Evolutionary conservation across 2,329 filamentous ascomycete genomes (phyloP), one percentile per base, ranked within the genome.

Genomic region (Neonectria sp.): DNA sequence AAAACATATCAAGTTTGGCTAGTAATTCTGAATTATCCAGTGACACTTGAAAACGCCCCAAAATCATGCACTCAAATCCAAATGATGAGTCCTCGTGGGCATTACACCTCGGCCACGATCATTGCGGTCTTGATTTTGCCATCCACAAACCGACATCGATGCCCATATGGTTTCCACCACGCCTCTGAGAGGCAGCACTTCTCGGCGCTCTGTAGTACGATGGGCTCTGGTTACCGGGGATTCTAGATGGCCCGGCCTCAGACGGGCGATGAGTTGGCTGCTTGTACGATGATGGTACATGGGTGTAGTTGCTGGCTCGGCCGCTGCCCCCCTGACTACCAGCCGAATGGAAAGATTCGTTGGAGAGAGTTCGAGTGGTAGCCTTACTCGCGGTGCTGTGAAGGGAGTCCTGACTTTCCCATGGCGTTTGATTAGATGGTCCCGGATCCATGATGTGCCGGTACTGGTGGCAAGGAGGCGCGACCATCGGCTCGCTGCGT

Each of bases 81-180:
- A 45, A 24, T 35, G 21, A 21, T 9, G n/a, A 12, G 8, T 24
- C 51, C 27, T 52, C 49, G 24, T 48, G 11, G 9, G 24, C 9
- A 48, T 21, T 25, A 13, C 29, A 25, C n/a, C 17, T 17, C 21
- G 31, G 51, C 51, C 15, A 8, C 40, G 35, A 55, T 55, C 46
- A 53, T 15, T 15, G 48, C 48, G 29, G 27, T 49, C 24, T 13
- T 12, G 37, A 43, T 56, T 45, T 25, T 37, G 53, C 27, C 33
- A 46, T 49, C 52, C 40, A 37, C 60, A 35, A 56, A 37, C 43
- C 52, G 43, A 49, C 25, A 35, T 55, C 46, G 6, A 63, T 56
- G 17, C 43, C 52, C 35, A 46, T 33, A 25, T 21, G 27, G n/a
- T 21, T 49, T 40, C n/a, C 33, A 55, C 33, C 37, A 21, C 8